Base-by-base conservation (phyloP, 2,329 filamentous ascomycete genomes). In the Aspergillus tubingensis region DNA sequence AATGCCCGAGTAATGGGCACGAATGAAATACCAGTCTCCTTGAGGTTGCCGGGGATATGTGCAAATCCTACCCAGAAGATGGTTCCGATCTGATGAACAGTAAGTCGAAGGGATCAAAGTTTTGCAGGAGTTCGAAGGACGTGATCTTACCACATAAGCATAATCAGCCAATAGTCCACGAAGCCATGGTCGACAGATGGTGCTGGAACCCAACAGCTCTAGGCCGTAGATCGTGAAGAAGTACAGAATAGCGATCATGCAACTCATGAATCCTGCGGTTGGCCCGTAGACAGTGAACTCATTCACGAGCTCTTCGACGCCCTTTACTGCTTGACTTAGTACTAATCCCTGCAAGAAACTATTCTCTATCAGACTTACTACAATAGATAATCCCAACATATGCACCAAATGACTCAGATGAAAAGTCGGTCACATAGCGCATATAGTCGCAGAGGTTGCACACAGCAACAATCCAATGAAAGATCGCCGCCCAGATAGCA, bases 51-150 rank as follows among this genome's bases (percentile, higher is more conserved):
- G 60, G 85, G 50, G 84, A 94, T 85, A 74, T 93, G 89, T 2
- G 92, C 88, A 69, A 95, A 96, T 1, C 91, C 91, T 0, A 91
- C 91, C 75, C 95, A 95, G 82, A 95, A 95, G 65, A 95, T 72
- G 0, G 82, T 84, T 2, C 79, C 80, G 27, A 83, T 79, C 70
- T 79, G 19, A 19, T 19, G 19, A 19, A 19, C 19, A 19, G 19
- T 19, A 19, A 19, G 19, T 19, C 19, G 19, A 19, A 19, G 3
- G 19, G 19, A 19, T 19, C 19, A 19, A 19, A 19, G 19, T 19
- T 19, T 19, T 19, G 19, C 19, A 19, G 19, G 19, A 19, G 19
- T 19, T 19, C 19, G 19, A 19, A 19, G 19, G 19, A 19, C 2
- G 19, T 19, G 19, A 19, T 19, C 75, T 63, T 68, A 80, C 78